Evolutionary conservation across 768 basidiomycete species (phyloP).

Genomic region (Boletus fagicola): DNA sequence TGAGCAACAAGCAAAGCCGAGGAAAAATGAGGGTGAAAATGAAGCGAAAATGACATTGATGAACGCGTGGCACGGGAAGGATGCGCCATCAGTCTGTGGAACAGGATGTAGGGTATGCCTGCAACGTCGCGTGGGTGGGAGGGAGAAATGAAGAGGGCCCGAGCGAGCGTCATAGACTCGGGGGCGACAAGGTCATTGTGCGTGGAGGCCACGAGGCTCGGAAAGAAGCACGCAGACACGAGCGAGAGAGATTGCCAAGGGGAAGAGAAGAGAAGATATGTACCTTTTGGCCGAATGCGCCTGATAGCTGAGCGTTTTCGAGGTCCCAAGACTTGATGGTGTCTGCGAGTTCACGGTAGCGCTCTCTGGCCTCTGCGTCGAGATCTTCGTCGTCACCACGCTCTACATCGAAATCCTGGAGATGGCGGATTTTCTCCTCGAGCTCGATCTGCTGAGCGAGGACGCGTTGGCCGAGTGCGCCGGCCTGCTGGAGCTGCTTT

Average conservation of each 20-base stretch:
- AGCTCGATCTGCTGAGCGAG: conserved; percentile 92
- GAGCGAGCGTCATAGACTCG: neutral
- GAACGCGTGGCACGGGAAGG: neutral
- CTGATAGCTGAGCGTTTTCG: conserved; percentile 75
- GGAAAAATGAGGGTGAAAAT: neutral
- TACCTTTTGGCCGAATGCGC: conserved; percentile 65
- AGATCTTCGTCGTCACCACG: conserved; percentile 62
- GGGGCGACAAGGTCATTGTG: neutral
- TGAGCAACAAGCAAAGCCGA: conserved; percentile 7
- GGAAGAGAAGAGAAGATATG: conserved; percentile 22
- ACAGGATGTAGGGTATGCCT: neutral
- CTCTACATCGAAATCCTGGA: conserved; percentile 69
- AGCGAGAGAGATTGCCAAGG: conserved; percentile 2
- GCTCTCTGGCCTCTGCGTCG: conserved; percentile 64
- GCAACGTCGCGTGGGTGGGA: neutral
- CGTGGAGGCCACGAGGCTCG: conserved; percentile 18
- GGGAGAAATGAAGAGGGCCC: neutral
- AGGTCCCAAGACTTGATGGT: conserved; percentile 74
- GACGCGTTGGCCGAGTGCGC: conserved; percentile 89
- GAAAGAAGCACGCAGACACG: conserved; percentile 11
- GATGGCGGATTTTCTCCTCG: conserved; percentile 79
- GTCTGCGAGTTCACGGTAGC: conserved; percentile 74
- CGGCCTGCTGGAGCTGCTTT: conserved; percentile 87
- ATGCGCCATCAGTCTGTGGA: neutral
- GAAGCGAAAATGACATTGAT: neutral